Conservation (phyloP, 768 basidiomycete species). For the Myochromella boudieri region DNA sequence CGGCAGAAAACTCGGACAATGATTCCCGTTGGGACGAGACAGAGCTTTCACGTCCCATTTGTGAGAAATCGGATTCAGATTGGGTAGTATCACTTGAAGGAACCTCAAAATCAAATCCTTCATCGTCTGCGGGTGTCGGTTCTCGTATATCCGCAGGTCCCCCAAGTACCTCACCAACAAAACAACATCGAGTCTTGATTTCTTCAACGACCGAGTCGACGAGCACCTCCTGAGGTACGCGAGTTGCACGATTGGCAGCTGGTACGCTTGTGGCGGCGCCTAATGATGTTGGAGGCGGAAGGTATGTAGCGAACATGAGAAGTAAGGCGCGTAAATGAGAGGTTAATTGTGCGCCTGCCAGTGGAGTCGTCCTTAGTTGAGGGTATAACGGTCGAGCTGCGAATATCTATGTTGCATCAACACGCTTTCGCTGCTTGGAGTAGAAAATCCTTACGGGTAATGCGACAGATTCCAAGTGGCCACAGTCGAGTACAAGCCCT, state of each 20-base stretch:
- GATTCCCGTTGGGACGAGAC: conserved; percentile 49
- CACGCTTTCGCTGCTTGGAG: neutral
- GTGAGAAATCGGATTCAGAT: conserved; percentile 70
- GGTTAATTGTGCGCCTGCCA: conserved; percentile 82
- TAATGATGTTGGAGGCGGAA: conserved; percentile 77
- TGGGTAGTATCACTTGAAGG: conserved; percentile 52
- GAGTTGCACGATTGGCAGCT: conserved; percentile 56
- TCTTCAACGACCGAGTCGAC: conserved; percentile 84
- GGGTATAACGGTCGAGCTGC: conserved; percentile 86
- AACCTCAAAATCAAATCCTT: conserved; percentile 39
- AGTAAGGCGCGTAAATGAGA: conserved; percentile 80
- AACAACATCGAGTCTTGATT: conserved; percentile 87
- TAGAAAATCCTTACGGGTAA: conserved; percentile 67
- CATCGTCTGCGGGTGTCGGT: conserved; percentile 30
- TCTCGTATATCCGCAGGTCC: conserved; percentile 30
- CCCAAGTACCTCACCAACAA: conserved; percentile 70
- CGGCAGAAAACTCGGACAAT: conserved; percentile 56
- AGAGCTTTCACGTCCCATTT: conserved; percentile 47
- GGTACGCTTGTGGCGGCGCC: conserved; percentile 65
- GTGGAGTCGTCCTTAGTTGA: conserved; percentile 78
- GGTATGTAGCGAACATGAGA: conserved; percentile 78
- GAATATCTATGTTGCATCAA: conserved; percentile 62
- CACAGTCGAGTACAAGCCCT: conserved; percentile 91
- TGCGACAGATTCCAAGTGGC: conserved; percentile 86
- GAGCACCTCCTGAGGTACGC: conserved; percentile 78